These are phyloP conservation scores for Aphanomyces invadans DNA, from an alignment of 352 stramenopile species.

Conservation along the genomic window DNA sequence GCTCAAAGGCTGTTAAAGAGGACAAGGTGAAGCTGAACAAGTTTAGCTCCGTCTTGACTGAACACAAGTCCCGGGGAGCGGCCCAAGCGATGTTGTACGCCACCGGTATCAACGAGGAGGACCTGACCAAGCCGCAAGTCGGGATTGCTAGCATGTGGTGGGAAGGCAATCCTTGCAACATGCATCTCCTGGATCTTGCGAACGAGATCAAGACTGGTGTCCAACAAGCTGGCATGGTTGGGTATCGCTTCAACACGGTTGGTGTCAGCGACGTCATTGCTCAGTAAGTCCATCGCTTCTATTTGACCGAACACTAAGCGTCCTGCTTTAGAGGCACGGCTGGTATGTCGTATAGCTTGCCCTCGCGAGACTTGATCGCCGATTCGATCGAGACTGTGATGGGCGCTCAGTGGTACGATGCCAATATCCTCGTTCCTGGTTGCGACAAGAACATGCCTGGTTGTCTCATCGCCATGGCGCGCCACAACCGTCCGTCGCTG, in stretches of 20 bases:
- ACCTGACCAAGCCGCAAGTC: conserved; percentile 92
- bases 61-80: conserved; percentile 93
- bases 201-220: conserved; percentile 94
- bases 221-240: conserved; percentile 80
- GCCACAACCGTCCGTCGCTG: conserved; percentile 94
- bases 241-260: conserved; percentile 97
- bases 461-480: conserved; percentile 97
- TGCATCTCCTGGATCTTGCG: conserved; percentile 96
- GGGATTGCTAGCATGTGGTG: conserved; percentile 97
- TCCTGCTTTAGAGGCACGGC: conserved; percentile 82
- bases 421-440: conserved; percentile 94
- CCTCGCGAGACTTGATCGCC: conserved; percentile 97
- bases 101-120: conserved; percentile 89
- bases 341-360: conserved; percentile 95
- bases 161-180: conserved; percentile 99
- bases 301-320: neutral
- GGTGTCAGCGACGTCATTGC: conserved; percentile 97
- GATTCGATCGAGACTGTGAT: conserved; percentile 99
- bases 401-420: conserved; percentile 98
- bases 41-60: conserved; percentile 87
- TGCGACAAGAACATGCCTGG: conserved; percentile 99
- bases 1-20: conserved; percentile 11
- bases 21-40: conserved; percentile 58
- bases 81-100: conserved; percentile 98
- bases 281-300: conserved; percentile 32